These are phyloP conservation scores for Amanita rubescens DNA, from an alignment of 768 basidiomycete species.

Conservation along the genomic window DNA sequence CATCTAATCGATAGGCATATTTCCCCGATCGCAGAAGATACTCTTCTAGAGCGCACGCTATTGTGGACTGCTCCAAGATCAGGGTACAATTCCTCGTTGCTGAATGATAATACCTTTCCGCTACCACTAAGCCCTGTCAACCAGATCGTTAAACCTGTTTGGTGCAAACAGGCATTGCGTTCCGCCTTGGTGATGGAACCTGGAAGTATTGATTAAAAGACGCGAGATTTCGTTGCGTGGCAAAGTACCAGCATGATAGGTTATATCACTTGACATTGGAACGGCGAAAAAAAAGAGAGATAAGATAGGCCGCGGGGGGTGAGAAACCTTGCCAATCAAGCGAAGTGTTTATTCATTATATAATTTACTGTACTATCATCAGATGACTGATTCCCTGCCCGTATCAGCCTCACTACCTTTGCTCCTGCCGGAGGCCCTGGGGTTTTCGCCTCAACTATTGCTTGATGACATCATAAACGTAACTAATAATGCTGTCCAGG, in stretches of 20 bases:
- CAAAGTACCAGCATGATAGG: conserved; percentile 16
- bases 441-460: conserved; percentile 77
- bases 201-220: conserved; percentile 18
- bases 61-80: conserved; percentile 57
- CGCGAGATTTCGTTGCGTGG: background rate
- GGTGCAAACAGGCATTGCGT: conserved; percentile 59
- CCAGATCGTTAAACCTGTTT: conserved; percentile 92
- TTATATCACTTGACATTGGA: conserved; percentile 4
- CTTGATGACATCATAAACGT: conserved; percentile 85
- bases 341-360: background rate
- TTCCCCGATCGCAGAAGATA: conserved; percentile 82
- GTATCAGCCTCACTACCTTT: conserved; percentile 28
- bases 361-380: background rate
- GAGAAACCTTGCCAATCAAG: too few relatives aligned
- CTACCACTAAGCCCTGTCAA: conserved; percentile 93
- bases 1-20: conserved; percentile 89
- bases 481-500: conserved; percentile 70
- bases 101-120: conserved; percentile 61
- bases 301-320: too few relatives aligned
- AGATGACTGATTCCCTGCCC: background rate
- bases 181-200: conserved; percentile 68
- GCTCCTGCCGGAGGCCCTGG: conserved; percentile 66
- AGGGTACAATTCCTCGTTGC: background rate
- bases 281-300: too few relatives aligned
- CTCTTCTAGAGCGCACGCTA: conserved; percentile 95